Evolutionary conservation across 257 asterid species (phyloP).

Genomic region (Solanum lycopersicoides): DNA sequence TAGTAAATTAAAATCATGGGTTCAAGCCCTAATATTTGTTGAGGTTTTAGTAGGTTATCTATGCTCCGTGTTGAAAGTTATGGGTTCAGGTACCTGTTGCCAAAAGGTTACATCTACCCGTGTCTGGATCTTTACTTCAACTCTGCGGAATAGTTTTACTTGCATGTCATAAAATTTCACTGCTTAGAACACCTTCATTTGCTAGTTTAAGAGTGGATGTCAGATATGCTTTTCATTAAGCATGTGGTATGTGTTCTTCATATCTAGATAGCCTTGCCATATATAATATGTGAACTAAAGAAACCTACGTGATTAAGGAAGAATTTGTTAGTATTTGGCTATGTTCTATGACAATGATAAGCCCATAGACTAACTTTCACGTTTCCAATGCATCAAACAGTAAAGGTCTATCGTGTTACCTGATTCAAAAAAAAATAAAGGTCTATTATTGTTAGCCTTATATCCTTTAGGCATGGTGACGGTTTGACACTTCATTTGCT

Average conservation of each 20-base stretch:
- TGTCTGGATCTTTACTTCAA: not conserved
- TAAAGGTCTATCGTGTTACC: not conserved
- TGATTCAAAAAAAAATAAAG: not conserved
- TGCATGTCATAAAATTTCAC: not conserved
- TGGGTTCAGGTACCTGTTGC: not conserved
- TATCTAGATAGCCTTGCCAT: not conserved
- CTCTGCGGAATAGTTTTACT: not conserved
- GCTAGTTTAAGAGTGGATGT: not conserved
- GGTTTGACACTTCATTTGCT: not conserved
- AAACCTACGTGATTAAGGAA: not conserved
- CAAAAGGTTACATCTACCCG: not conserved
- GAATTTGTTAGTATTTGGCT: not conserved
- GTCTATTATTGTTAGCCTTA: not conserved
- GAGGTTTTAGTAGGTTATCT: not conserved
- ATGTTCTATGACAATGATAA: not conserved
- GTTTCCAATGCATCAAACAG: not conserved
- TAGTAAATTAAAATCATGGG: not conserved
- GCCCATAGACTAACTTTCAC: not conserved
- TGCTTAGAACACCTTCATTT: not conserved
- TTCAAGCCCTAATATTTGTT: not conserved
- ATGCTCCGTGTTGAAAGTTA: not conserved
- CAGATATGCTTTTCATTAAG: not conserved
- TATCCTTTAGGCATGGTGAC: not conserved
- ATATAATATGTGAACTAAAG: not conserved
- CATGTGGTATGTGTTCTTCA: not conserved